Base-by-base conservation (phyloP, 495 filamentous ascomycete genomes). In the Ascodesmis nigricans region DNA sequence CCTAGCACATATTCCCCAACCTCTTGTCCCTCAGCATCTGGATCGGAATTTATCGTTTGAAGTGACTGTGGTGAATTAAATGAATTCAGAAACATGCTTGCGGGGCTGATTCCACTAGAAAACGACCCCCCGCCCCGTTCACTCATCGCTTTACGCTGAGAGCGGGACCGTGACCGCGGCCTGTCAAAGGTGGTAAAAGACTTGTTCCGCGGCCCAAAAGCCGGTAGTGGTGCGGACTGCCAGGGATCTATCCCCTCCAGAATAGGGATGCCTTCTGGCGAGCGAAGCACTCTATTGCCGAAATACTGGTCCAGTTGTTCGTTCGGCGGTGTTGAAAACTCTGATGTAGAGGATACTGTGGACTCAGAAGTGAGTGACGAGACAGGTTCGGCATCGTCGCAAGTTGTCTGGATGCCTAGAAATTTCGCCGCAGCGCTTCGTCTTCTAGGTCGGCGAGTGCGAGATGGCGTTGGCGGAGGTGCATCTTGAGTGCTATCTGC, bases 1-100 rank as follows among this genome's bases (percentile, higher is more conserved):
- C 75, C 75, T 35, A 80, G 64, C 18, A 79, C 71, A 47, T 80
- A 79, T 19, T 60, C 63, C 15, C 74, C 75, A 23, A 80, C 66
- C 51, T 73, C 70, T 49, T 79, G 73, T 1, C 75, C 75, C 51
- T 78, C 75, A 25, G 71, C 67, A 43, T 80, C 75, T 1, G 71
- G 71, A 35, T 63, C 59, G 7, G n/a, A n/a, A n/a, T n/a, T n/a
- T 58, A 62, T 14, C 61, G 58, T 29, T 62, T 61, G n/a, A 57
- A 52, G 23, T 6, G 31, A 17, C 1, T 21, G 33, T 4, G 24
- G 2, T 2, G 11, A 6, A 2, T 14, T 29, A 10, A 37, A 29
- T 1, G 35, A 37, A 1, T 8, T 5, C 4, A 37, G 27, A 16
- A 37, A 37, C 25, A 37, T 29, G n/a, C 26, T 29, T 2, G 35